These are phyloP conservation scores for Fusarium graminum DNA, from an alignment of 2,329 filamentous ascomycete genomes.

Conservation along the genomic window DNA sequence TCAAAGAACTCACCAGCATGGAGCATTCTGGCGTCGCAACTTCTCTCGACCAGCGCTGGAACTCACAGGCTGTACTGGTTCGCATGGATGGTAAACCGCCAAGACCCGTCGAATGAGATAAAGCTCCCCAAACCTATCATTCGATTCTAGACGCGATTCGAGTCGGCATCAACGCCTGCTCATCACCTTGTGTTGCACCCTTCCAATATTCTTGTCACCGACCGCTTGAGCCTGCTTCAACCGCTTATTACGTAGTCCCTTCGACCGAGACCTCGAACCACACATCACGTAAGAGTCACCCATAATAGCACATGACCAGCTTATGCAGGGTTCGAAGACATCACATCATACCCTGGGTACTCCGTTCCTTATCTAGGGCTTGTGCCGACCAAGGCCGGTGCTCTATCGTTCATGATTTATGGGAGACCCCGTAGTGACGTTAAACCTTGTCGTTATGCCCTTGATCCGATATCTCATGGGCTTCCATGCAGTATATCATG, in stretches of 20 bases:
- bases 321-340: slow-evolving; percentile 8
- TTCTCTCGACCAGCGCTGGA: not conserved
- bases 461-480: not conserved
- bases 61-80: not conserved
- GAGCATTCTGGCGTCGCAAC: not conserved
- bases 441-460: not conserved
- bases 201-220: not conserved
- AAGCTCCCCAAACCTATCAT: slow-evolving; percentile 8
- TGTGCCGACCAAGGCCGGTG: slow-evolving; percentile 10
- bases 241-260: not conserved
- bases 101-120: not conserved
- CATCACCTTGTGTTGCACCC: not conserved
- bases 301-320: slow-evolving; percentile 14
- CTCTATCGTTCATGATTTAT: not conserved
- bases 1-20: not conserved
- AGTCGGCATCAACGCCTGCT: not conserved
- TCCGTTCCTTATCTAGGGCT: slow-evolving; percentile 18
- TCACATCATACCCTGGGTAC: slow-evolving; percentile 8
- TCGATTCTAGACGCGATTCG: not conserved
- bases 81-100: not conserved
- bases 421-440: not conserved
- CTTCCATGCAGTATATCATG: not conserved
- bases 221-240: not conserved
- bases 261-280: not conserved
- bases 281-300: slow-evolving; percentile 5